These are phyloP conservation scores for Achlya hypogyna DNA, from an alignment of 352 stramenopile genomes.

Conservation along the genomic window DNA sequence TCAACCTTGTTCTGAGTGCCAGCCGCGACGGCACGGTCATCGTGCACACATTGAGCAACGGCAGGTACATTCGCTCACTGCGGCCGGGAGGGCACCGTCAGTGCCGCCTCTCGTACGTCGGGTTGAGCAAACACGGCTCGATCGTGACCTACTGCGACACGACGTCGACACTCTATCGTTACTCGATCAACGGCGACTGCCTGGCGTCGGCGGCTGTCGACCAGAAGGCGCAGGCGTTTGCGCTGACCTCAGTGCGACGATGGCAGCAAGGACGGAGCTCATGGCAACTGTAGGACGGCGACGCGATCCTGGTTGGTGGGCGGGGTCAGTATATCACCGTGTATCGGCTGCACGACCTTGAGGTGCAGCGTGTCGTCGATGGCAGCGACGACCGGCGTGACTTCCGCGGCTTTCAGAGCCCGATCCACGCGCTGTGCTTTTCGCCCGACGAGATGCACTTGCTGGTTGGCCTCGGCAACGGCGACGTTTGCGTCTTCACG, in stretches of 20 bases:
- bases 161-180: conserved; percentile 14
- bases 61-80: conserved; percentile 18
- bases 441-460: conserved; percentile 18
- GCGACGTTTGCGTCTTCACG: conserved; percentile 19
- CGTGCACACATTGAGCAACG: conserved; percentile 23
- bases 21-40: conserved; percentile 25
- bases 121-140: background rate
- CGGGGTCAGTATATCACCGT: conserved; percentile 9
- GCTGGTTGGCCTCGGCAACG: conserved; percentile 15
- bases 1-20: conserved; percentile 21
- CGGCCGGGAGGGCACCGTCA: background rate
- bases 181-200: conserved; percentile 17
- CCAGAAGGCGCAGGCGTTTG: conserved; percentile 14
- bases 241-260: background rate
- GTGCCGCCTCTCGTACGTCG: conserved; percentile 1
- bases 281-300: conserved; percentile 2
- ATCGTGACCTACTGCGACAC: conserved; percentile 16
- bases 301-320: background rate
- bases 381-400: background rate
- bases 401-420: background rate
- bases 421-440: conserved; percentile 13
- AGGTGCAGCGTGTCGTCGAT: conserved; percentile 10
- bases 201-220: background rate
- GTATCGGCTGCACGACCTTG: conserved; percentile 17
- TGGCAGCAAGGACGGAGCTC: background rate